Conservation (phyloP, 163 green algal species). For the Prototheca wickerhamii region DNA sequence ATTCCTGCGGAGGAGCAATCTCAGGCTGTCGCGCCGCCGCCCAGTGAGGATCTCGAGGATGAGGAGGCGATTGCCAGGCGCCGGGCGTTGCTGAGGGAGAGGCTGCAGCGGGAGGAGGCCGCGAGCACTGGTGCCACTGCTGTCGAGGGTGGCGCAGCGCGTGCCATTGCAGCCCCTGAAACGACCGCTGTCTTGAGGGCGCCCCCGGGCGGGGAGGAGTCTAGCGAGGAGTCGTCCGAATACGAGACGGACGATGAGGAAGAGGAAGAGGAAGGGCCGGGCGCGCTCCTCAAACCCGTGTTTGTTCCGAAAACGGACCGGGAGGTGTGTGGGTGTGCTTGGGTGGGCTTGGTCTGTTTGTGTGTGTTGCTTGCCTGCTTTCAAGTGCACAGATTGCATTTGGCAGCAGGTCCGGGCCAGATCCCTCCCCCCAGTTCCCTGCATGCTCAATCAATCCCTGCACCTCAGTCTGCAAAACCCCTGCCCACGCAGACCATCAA, state of each 20-base stretch:
- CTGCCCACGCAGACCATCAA: slow-evolving; percentile 57
- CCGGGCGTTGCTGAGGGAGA: not conserved
- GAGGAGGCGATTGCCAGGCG: no score
- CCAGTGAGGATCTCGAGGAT: no score
- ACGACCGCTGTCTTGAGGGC: no score
- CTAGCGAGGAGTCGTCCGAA: slow-evolving; percentile 50
- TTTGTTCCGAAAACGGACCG: slow-evolving; percentile 81
- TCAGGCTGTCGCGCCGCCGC: no score
- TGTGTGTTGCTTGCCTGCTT: not conserved
- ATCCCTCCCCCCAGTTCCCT: no score
- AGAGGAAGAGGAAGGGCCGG: slow-evolving; percentile 42
- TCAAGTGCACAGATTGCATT: not conserved
- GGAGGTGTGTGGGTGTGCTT: slow-evolving; percentile 33
- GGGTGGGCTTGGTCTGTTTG: not conserved
- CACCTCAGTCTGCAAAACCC: not conserved
- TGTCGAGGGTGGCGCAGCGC: not conserved
- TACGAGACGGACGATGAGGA: slow-evolving; percentile 72
- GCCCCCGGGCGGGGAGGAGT: not conserved
- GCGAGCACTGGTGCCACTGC: not conserved
- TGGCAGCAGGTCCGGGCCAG: not conserved
- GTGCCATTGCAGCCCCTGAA: not conserved
- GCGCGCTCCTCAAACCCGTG: slow-evolving; percentile 76
- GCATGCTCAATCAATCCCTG: not conserved
- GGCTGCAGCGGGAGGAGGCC: not conserved
- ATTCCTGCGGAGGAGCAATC: no score